phyloP scores from a whole-genome alignment of 2,329 filamentous ascomycete genomes.

The Pseudogymnoascus sp. region DNA sequence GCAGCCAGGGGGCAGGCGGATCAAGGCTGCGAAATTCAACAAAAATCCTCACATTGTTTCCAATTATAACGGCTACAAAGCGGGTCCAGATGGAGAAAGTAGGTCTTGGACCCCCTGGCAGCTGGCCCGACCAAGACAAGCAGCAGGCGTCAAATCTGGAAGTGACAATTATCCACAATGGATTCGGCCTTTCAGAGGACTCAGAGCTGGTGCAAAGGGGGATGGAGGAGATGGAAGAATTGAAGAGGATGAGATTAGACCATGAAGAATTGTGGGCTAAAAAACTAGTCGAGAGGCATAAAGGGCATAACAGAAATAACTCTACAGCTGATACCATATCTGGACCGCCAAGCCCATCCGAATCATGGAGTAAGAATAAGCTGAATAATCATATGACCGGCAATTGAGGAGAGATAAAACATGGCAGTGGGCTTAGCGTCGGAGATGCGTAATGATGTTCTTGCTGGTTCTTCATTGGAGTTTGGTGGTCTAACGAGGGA shows the following conservation, averaged over 20 bases:
- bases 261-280: not conserved
- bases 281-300: not conserved
- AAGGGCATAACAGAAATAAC: not conserved
- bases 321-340: not conserved
- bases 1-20: not conserved
- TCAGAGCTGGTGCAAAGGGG: not conserved
- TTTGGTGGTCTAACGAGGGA: not conserved
- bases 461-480: not conserved
- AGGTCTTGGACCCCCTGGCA: not conserved
- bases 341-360: not conserved
- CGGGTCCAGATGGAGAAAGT: not conserved
- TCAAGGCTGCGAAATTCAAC: not conserved
- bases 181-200: not conserved
- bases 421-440: too few relatives aligned
- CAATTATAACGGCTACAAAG: not conserved
- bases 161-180: not conserved
- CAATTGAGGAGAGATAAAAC: not conserved
- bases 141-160: not conserved
- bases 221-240: not conserved
- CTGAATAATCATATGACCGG: not conserved
- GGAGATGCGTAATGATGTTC: not conserved
- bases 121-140: not conserved
- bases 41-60: not conserved
- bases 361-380: not conserved
- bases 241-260: not conserved